Evolutionary conservation across 2,329 filamentous ascomycete species (phyloP).

Genomic region (Chaetothyriales sp.): DNA sequence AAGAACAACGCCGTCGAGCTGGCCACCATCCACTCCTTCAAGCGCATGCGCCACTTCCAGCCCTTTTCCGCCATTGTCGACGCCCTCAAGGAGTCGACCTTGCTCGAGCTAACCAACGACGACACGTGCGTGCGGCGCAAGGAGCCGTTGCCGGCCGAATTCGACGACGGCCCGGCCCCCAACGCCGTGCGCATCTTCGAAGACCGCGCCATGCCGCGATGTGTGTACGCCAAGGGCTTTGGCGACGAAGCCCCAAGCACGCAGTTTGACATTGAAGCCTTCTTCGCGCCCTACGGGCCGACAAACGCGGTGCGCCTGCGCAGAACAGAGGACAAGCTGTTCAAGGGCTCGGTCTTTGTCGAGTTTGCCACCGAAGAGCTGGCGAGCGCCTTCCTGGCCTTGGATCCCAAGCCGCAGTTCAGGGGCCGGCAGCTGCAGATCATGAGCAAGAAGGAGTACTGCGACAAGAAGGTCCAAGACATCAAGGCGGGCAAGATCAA

Average conservation of each 20-base stretch:
- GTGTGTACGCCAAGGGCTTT: slow-evolving; percentile 89
- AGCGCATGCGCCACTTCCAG: slow-evolving; percentile 91
- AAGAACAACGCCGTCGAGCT: slow-evolving; percentile 72
- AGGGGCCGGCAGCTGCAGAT: slow-evolving; percentile 65
- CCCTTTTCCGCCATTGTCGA: slow-evolving; percentile 71
- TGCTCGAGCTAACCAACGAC: slow-evolving; percentile 60
- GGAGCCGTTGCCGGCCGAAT: slow-evolving; percentile 46
- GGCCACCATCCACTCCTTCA: slow-evolving; percentile 69
- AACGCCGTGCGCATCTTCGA: slow-evolving; percentile 43
- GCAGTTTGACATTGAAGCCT: slow-evolving; percentile 87
- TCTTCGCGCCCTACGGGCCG: slow-evolving; percentile 69
- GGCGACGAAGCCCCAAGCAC: slow-evolving; percentile 69
- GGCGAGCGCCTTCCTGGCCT: slow-evolving; percentile 63
- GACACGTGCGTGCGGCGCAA: slow-evolving; percentile 66
- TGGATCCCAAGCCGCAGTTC: slow-evolving; percentile 73
- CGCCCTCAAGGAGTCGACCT: slow-evolving; percentile 63
- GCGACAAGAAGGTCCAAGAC: slow-evolving; percentile 58
- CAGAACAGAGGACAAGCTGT: slow-evolving; percentile 55
- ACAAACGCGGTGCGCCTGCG: slow-evolving; percentile 77
- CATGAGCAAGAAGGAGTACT: slow-evolving; percentile 81
- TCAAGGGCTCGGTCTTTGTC: slow-evolving; percentile 95
- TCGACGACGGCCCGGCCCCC: slow-evolving; percentile 41
- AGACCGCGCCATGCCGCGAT: slow-evolving; percentile 55
- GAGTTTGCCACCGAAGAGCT: slow-evolving; percentile 73
- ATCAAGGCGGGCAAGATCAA: slow-evolving; percentile 58